Conservation (phyloP, 306 rosid genomes). For the Lathyrus oleraceus region DNA sequence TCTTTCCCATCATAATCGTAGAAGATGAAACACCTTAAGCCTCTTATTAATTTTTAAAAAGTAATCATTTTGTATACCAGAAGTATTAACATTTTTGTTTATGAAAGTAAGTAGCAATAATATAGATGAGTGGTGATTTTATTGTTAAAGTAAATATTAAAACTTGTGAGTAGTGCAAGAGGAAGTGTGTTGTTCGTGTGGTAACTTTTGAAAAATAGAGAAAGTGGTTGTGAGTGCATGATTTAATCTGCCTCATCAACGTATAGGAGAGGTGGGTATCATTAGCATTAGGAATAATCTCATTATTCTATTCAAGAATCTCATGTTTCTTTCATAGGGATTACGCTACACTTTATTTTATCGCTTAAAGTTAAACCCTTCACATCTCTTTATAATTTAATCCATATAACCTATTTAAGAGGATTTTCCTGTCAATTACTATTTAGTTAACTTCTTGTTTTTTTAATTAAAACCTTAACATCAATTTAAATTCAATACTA, state of each 20-base stretch:
- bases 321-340: not conserved
- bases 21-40: too few relatives aligned
- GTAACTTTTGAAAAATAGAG: not conserved
- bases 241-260: conserved; percentile 37
- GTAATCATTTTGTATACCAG: too few relatives aligned
- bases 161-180: conserved; percentile 9
- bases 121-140: not conserved
- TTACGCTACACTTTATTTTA: conserved; percentile 19
- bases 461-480: not conserved
- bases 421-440: conserved; percentile 7
- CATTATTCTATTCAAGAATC: conserved; percentile 38
- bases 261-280: conserved; percentile 34
- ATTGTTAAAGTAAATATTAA: not conserved
- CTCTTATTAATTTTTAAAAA: too few relatives aligned
- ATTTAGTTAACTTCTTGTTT: not conserved
- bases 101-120: not conserved
- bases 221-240: conserved; percentile 33
- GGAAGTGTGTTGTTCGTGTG: conserved; percentile 25
- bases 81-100: too few relatives aligned
- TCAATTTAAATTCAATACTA: too few relatives aligned
- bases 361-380: conserved; percentile 13
- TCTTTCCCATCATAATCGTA: too few relatives aligned
- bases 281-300: conserved; percentile 8
- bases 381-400: conserved; percentile 17
- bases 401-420: not conserved